Conservation (phyloP, 192 early-diverging fungal genomes). For the Gamsiella multidivaricata region DNA sequence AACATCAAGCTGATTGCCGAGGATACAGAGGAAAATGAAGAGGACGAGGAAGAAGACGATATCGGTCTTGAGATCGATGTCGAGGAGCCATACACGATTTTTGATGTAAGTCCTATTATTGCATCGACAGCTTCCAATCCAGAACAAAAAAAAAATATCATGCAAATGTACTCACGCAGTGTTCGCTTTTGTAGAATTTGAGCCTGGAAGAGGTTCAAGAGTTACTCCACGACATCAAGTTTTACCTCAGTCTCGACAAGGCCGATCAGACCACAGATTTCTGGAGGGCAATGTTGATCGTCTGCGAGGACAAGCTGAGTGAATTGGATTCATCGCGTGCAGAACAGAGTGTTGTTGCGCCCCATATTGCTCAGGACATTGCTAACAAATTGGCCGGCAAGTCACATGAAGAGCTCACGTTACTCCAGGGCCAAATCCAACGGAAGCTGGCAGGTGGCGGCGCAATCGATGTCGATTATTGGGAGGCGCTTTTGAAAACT, state of each 20-base stretch:
- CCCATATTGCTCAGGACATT: constrained; percentile 71
- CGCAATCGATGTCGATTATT: constrained; percentile 93
- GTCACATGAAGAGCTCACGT: constrained; percentile 74
- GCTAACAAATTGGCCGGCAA: constrained; percentile 77
- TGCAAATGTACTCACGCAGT: neutral
- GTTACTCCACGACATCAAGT: constrained; percentile 87
- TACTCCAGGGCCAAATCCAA: constrained; percentile 82
- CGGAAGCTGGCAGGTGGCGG: constrained; percentile 72
- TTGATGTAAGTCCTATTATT: constrained; percentile 56
- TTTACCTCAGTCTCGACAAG: constrained; percentile 88
- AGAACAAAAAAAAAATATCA: neutral
- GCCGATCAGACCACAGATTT: constrained; percentile 80
- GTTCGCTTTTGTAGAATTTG: constrained; percentile 68
- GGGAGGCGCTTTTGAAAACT: constrained; percentile 85
- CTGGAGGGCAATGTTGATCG: constrained; percentile 88
- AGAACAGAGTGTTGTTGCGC: constrained; percentile 57
- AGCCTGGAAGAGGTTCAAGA: constrained; percentile 75
- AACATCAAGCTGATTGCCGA: constrained; percentile 87
- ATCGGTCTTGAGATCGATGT: constrained; percentile 84
- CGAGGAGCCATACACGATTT: constrained; percentile 89
- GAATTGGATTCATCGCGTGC: constrained; percentile 48
- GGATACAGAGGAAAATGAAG: constrained; percentile 73
- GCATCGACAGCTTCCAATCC: neutral
- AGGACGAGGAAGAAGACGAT: constrained; percentile 62
- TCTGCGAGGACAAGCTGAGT: constrained; percentile 76